Evolutionary conservation across 2,329 filamentous ascomycete species (phyloP), one percentile per base, ranked within the genome.

Genomic region (Orbilia brochopaga): DNA sequence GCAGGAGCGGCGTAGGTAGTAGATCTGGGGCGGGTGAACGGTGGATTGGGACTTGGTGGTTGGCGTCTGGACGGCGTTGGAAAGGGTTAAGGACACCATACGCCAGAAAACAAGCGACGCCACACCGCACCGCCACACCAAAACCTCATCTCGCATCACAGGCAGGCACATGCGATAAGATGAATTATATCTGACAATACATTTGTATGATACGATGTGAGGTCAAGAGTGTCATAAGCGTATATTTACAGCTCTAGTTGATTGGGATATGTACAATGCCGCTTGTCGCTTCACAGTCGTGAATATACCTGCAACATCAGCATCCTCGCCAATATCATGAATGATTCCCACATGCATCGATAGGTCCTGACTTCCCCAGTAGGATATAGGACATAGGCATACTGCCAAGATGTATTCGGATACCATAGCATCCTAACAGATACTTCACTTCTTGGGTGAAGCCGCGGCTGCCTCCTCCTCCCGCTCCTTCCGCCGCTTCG

Each of bases 61-160:
- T 69, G 61, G 40, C 32, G 24, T 7, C 55, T 69, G 46, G 60
- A 42, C 21, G 57, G 32, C 55, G 53, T 72, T 72, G 59, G 55
- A 65, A 55, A 65, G 67, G 67, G 60, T 65, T 58, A 65, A 72
- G 67, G 67, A 72, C 67, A 72, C 67, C 60, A 65, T 72, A 65
- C 55, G 19, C 67, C 67, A 65, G 51, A 72, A 70, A 10, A 40
- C 65, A 48, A n/a, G 46, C 21, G 27, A 7, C 19, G 23, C n/a
- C 59, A 55, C 60, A 8, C n/a, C 30, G 60, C 67, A 72, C 67
- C 67, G 67, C 67, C 67, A 72, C 67, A 64, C 15, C 15, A 2
- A 55, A 19, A 53, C 21, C n/a, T 48, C 44, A 15, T 19, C n/a
- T n/a, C n/a, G 42, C 57, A 23, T 30, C 23, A 7, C 24, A n/a